Evolutionary conservation across 495 filamentous ascomycete species (phyloP), one percentile per base, ranked within the genome.

Genomic region (Penicillium dipodomyicola): DNA sequence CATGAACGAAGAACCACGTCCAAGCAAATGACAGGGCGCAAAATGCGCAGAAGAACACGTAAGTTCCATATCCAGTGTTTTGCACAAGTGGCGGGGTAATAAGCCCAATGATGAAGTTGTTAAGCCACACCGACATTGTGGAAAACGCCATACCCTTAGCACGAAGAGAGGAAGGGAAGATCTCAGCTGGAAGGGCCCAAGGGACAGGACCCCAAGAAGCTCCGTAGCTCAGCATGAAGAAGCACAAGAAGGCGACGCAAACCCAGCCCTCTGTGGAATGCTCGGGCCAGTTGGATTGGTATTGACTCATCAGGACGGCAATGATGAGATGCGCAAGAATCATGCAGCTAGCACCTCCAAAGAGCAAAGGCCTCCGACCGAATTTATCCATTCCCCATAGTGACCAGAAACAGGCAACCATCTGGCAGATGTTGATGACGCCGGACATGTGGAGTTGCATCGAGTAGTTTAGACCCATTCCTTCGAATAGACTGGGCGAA

Each of bases 361-460:
- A 59, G 4, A 76, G 62, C 19, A 78, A 52, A 7, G 62, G 61
- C 17, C 68, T 58, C 19, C 72, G 59, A 25, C 72, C 72, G 27
- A 74, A 66, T 20, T 19, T 37, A 14, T 75, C 72, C 62, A 75
- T 68, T 3, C 64, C 67, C 61, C 61, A 69, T 2, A 73, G 41
- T 32, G 61, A 64, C 17, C 50, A 57, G 4, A 60, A 45, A 5
- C 67, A 65, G 19, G 65, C 72, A 12, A 72, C 57, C 12, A 75
- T 54, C 42, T 82, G 77, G 22, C 70, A 68, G 40, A 80, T 62
- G 52, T 81, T 81, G 6, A 77, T 62, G 11, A 82, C 72, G 9
- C 79, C 80, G 15, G 75, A 78, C 63, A 81, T 72, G 51, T 70
- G 71, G 14, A 80, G 65, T 45, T 73, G 71, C 71, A 79, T 79